Percentiles rank a stretch among this genome's conserved stretches.
These are phyloP conservation scores for Dryas alaskensis DNA, from an alignment of 306 rosid genomes.

Conservation along the genomic window DNA sequence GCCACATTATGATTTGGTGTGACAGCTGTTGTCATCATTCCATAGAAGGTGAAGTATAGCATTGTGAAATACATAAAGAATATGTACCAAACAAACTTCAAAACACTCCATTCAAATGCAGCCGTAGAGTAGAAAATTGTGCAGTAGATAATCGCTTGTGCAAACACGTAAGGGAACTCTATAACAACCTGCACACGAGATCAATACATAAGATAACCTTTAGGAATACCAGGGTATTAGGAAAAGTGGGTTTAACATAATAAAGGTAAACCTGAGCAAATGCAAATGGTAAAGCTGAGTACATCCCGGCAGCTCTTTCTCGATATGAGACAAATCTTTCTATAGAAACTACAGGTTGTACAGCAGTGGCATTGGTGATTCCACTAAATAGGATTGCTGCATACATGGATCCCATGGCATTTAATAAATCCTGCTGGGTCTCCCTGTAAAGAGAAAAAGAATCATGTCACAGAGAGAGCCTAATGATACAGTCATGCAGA, in stretches of 20 bases:
- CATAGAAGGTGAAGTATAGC: conserved; percentile 96
- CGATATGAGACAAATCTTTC: conserved; percentile 95
- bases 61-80: conserved; percentile 93
- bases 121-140: conserved; percentile 84
- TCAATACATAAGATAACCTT: conserved; percentile 25
- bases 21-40: conserved; percentile 98
- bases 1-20: conserved; percentile 98
- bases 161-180: conserved; percentile 93
- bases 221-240: conserved; percentile 14
- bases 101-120: conserved; percentile 73
- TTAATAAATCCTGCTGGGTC: conserved; percentile 78
- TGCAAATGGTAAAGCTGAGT: conserved; percentile 90
- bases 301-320: conserved; percentile 97
- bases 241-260: background rate
- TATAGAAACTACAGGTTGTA: conserved; percentile 91
- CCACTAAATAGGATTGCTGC: conserved; percentile 85
- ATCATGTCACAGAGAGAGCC: too few species aligned
- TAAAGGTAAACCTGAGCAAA: conserved; percentile 79
- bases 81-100: conserved; percentile 81
- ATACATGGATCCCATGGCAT: conserved; percentile 97
- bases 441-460: conserved; percentile 47
- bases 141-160: conserved; percentile 75
- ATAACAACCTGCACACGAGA: conserved; percentile 65
- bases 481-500: too few species aligned
- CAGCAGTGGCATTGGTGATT: conserved; percentile 88